Evolutionary conservation across 148 eudicot species (phyloP).

Genomic region (Vaccinium vitisidaea): DNA sequence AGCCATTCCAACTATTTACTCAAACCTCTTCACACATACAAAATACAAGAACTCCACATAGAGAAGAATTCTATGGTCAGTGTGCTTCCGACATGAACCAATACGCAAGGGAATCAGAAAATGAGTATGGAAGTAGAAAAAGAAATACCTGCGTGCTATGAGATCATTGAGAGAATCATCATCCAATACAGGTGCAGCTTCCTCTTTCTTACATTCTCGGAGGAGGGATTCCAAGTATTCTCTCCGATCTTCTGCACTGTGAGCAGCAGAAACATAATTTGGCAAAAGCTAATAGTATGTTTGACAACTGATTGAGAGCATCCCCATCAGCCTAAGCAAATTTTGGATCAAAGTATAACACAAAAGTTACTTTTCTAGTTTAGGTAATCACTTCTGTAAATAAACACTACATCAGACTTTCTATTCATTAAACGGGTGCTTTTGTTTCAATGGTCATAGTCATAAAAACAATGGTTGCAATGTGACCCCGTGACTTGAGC

Average conservation of each 20-base stretch:
- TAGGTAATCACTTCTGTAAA: neutral
- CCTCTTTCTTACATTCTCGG: constrained; percentile 96
- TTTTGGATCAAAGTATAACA: neutral
- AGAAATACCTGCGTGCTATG: constrained; percentile 87
- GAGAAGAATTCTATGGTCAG: neutral
- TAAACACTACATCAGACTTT: neutral
- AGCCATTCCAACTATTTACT: neutral
- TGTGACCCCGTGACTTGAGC: neutral
- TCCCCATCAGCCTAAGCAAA: neutral
- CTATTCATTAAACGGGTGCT: neutral
- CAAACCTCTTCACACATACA: neutral
- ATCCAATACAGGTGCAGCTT: constrained; percentile 87
- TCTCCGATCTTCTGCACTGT: constrained; percentile 97
- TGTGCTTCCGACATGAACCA: neutral
- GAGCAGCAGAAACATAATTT: constrained; percentile 16
- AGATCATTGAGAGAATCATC: constrained; percentile 91
- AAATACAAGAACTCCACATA: neutral
- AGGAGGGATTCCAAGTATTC: constrained; percentile 94
- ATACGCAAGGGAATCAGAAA: neutral
- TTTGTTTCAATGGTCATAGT: neutral
- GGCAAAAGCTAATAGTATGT: constrained; percentile 3
- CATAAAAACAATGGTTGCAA: neutral
- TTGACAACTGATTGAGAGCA: constrained; percentile 1
- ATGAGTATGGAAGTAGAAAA: constrained; percentile 1
- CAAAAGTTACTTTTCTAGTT: neutral